Percentiles rank a stretch among this genome's conserved stretches.
These are phyloP conservation scores for Dictyostelium intermedium DNA, from an alignment of 78 protist genomes.

Conservation along the genomic window DNA sequence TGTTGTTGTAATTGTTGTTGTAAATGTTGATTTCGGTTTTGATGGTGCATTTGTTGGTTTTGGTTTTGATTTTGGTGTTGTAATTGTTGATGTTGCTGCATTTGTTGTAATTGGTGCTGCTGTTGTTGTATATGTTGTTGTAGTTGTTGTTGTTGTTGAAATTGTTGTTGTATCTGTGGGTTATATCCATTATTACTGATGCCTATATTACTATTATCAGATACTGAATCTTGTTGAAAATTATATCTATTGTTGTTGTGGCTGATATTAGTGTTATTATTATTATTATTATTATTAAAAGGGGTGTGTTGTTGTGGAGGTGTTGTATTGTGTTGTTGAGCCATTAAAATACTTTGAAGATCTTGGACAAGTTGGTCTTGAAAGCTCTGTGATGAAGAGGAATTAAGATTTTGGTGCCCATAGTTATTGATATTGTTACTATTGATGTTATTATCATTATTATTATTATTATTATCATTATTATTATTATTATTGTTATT, in stretches of 20 bases:
- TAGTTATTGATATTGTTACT: not conserved
- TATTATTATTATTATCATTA: not conserved
- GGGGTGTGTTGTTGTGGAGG: not conserved
- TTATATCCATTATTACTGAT: not conserved
- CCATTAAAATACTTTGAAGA: not conserved
- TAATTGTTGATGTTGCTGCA: not conserved
- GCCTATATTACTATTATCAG: not conserved
- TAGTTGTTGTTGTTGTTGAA: not conserved
- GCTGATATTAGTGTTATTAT: not conserved
- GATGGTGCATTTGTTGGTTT: not conserved
- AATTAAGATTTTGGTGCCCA: not conserved
- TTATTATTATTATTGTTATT: no score
- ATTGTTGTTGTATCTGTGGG: not conserved
- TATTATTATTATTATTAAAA: not conserved
- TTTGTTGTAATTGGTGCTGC: not conserved
- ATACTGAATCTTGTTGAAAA: not conserved
- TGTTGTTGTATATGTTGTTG: not conserved
- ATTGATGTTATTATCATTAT: not conserved
- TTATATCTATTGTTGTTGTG: not conserved
- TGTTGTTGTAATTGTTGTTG: conserved; percentile 18
- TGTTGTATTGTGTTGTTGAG: not conserved
- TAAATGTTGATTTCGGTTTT: not conserved
- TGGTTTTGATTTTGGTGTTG: not conserved
- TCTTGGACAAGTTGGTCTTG: not conserved
- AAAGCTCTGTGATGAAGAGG: not conserved